These are phyloP conservation scores for Erigeron philadelphicus DNA, from an alignment of 140 eudicot genomes.

Conservation along the genomic window DNA sequence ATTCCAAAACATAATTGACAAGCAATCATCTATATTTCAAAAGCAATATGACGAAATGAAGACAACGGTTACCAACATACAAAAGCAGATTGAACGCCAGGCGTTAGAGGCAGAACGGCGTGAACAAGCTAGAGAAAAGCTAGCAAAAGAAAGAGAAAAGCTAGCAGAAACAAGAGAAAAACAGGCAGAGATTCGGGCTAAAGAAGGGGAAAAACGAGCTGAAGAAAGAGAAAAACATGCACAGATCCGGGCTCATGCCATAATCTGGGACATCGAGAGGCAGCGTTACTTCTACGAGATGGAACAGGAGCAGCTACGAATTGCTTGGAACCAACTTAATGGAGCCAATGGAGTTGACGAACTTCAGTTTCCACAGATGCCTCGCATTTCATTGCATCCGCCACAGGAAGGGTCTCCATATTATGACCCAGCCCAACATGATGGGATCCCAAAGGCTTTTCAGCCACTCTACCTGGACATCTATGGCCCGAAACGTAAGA, in stretches of 20 bases:
- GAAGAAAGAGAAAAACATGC: not conserved
- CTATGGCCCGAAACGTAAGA: not conserved
- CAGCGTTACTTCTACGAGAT: not conserved
- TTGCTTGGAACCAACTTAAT: not conserved
- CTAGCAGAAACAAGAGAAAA: not conserved
- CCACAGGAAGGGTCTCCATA: not conserved
- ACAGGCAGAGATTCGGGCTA: no score
- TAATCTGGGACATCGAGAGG: not conserved
- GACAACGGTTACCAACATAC: not conserved
- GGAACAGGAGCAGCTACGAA: no score
- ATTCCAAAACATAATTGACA: no score
- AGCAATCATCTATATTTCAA: not conserved
- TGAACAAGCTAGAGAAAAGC: not conserved
- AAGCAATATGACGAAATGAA: not conserved
- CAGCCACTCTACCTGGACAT: not conserved
- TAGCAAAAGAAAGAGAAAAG: not conserved
- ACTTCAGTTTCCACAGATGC: not conserved
- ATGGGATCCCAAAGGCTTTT: not conserved
- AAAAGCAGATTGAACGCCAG: not conserved
- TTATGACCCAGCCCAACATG: not conserved
- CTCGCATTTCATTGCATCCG: not conserved
- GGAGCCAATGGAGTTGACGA: not conserved
- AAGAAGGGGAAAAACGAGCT: no score
- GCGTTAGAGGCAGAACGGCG: not conserved
- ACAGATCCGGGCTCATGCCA: no score